phyloP scores from a whole-genome alignment of 768 basidiomycete species.

The Wakefieldia striispora region DNA sequence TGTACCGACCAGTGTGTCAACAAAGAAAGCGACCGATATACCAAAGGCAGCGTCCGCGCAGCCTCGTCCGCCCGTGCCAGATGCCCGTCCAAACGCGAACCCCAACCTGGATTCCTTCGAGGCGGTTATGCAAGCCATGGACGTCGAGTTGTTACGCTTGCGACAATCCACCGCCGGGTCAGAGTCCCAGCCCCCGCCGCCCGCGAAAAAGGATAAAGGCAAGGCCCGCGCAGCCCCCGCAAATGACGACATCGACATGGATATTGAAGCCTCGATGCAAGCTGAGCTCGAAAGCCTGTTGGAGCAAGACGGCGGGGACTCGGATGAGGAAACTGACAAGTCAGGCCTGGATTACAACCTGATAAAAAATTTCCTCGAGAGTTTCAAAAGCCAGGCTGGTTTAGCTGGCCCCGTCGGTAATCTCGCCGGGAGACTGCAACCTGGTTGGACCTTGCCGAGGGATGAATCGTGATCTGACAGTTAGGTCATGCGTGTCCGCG shows the following conservation, averaged over 20 bases:
- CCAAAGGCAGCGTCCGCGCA: conserved; percentile 10
- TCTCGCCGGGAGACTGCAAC: conserved; percentile 79
- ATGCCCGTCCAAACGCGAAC: conserved; percentile 48
- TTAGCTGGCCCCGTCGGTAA: conserved; percentile 89
- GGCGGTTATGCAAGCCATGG: conserved; percentile 95
- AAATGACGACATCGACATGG: conserved; percentile 50
- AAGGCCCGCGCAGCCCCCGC: conserved; percentile 31
- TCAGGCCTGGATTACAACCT: conserved; percentile 77
- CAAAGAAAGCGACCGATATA: conserved; percentile 2
- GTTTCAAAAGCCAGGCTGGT: conserved; percentile 90
- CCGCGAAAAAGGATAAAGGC: conserved; percentile 49
- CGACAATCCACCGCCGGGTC: conserved; percentile 28
- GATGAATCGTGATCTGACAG: conserved; percentile 45
- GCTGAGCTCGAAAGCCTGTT: conserved; percentile 72
- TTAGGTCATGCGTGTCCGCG: too few relatives aligned
- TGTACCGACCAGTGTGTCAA: conserved; percentile 40
- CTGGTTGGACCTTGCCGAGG: conserved; percentile 71
- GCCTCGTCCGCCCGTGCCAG: conserved; percentile 27
- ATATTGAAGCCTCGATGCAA: conserved; percentile 88
- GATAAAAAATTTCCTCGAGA: conserved; percentile 96
- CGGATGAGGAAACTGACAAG: conserved; percentile 51
- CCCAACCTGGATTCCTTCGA: conserved; percentile 89
- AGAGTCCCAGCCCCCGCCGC: conserved; percentile 12
- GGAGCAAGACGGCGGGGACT: conserved; percentile 44
- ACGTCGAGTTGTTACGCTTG: conserved; percentile 66